These are phyloP conservation scores for Rhodosporidiobolus sp. DNA, from an alignment of 768 basidiomycete genomes.

Conservation along the genomic window DNA sequence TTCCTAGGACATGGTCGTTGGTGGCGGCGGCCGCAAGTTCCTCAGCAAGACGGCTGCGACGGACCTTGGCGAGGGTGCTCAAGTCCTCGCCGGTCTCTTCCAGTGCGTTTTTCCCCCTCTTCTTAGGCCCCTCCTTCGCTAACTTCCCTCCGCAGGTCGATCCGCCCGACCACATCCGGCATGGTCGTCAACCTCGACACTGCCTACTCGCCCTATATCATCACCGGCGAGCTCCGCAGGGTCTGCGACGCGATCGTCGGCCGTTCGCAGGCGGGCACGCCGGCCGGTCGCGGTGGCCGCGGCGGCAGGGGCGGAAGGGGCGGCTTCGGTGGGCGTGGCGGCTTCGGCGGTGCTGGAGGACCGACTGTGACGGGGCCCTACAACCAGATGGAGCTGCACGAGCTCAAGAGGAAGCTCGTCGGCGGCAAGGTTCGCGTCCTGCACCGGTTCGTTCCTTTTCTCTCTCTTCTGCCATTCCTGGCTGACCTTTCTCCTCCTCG, in stretches of 20 bases:
- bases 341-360: not conserved
- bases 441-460: conserved; percentile 14
- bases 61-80: conserved; percentile 26
- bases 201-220: conserved; percentile 34
- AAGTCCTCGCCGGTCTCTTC: conserved; percentile 30
- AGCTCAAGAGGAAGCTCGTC: conserved; percentile 22
- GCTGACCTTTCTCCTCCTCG: not conserved
- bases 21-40: conserved; percentile 31
- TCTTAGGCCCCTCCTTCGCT: not conserved
- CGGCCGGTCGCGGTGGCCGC: not conserved
- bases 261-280: not conserved
- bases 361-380: not conserved
- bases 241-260: conserved; percentile 32
- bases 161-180: conserved; percentile 27
- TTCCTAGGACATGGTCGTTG: conserved; percentile 12
- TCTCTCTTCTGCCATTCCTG: not conserved
- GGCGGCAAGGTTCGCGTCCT: conserved; percentile 27
- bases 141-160: not conserved
- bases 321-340: not conserved
- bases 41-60: conserved; percentile 4
- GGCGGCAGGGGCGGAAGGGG: conserved; percentile 15
- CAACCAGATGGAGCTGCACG: conserved; percentile 7
- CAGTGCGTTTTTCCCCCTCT: conserved; percentile 7
- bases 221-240: conserved; percentile 16
- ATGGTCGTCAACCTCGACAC: conserved; percentile 37